Base-by-base conservation (phyloP, 306 rosid genomes). In the Prunus dulcis region DNA sequence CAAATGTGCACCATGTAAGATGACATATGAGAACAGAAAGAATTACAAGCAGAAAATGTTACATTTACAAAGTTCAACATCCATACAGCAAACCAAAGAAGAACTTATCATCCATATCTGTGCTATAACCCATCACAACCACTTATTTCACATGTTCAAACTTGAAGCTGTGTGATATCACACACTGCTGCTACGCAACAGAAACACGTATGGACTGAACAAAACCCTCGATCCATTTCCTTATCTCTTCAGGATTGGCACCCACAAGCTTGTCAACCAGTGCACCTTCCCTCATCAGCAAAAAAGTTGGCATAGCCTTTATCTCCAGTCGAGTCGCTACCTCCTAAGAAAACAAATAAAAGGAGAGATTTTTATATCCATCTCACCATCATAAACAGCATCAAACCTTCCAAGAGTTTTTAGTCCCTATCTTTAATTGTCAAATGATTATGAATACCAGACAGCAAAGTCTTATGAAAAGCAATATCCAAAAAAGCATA, bases 291-390 rank as follows among this genome's bases (percentile, higher is more conserved):
- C 76, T 95, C 75, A 92, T 64, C 75, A 95, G 34, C 87, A 86
- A 10, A 81, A 95, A 95, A 4, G 98, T 94, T 28, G 97, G 98
- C 98, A 94, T 94, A 19, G 97, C 98, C 84, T 85, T 92, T 80
- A 94, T 53, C 56, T 84, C 91, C 84, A 90, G 55, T 65, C 58
- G 89, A 45, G 85, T 76, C 17, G 98, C 97, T 51, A 90, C 98
- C 66, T 90, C 97, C 98, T 94, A 78, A 25, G 30, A 80, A 72
- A 53, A 15, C 64, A 77, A 56, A 45, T 27, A 49, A 1, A 18
- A 18, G 38, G 2, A 67, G 50, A 45, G 12, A 51, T 6, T 5
- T 6, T 5, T 27, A 53, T 53, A 22, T 63, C 49, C 58, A n/a
- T 22, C 61, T 45, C 71, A 34, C 11, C 67, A 62, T 63, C 75